phyloP scores from a whole-genome alignment of 1,284 basidiomycete genomes.

The Rhodotorula glutinis region DNA sequence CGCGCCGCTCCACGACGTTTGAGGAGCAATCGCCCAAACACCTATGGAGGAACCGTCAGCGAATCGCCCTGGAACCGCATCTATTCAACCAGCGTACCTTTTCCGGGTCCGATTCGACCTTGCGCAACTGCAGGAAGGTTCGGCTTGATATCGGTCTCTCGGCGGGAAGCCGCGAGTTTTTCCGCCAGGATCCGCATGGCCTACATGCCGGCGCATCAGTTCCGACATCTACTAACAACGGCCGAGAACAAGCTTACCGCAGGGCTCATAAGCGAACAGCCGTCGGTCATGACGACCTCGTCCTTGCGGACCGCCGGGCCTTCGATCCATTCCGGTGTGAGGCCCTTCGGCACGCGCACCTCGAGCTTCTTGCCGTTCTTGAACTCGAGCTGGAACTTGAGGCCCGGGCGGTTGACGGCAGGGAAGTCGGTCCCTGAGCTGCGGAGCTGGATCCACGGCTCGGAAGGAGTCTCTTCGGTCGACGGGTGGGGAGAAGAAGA shows the following conservation, averaged over 20 bases:
- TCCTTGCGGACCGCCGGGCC: not conserved
- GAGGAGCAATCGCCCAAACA: conserved; percentile 24
- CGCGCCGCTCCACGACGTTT: not conserved
- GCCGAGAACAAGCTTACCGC: not conserved
- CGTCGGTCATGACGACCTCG: conserved; percentile 34
- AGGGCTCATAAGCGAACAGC: conserved; percentile 19
- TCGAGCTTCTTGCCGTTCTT: conserved; percentile 16
- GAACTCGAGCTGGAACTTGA: conserved; percentile 14
- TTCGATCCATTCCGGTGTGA: not conserved
- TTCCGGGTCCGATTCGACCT: conserved; percentile 43
- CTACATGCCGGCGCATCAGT: conserved; percentile 1
- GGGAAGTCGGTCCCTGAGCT: not conserved
- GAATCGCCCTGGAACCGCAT: not conserved
- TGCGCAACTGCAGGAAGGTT: conserved; percentile 40
- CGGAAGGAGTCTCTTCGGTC: not conserved
- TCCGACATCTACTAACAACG: not conserved
- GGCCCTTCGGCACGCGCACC: not conserved
- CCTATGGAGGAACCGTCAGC: conserved; percentile 9
- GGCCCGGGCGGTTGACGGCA: not conserved
- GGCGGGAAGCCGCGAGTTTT: conserved; percentile 3
- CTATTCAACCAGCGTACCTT: conserved; percentile 34
- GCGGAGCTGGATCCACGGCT: conserved; percentile 3
- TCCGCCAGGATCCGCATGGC: conserved; percentile 16
- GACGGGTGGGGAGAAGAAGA: not conserved
- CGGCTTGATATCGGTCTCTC: not conserved